Percentiles rank a stretch among this genome's conserved stretches.
These are phyloP conservation scores for Guyanaporus albipodus DNA, from an alignment of 768 basidiomycete genomes.

Conservation along the genomic window DNA sequence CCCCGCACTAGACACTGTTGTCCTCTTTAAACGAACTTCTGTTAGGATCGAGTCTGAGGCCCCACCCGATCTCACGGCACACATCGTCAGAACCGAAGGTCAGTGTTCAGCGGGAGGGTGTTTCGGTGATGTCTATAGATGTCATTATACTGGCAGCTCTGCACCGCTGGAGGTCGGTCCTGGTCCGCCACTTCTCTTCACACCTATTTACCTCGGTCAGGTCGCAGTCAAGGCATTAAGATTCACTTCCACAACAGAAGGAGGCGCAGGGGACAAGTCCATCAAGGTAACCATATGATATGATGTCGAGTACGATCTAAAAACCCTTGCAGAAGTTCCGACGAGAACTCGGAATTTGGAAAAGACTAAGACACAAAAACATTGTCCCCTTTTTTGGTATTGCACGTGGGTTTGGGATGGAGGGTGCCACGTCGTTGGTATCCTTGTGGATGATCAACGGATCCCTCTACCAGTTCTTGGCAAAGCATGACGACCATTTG, in stretches of 20 bases:
- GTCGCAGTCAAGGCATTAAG: constrained; percentile 24
- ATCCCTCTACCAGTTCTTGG: constrained; percentile 17
- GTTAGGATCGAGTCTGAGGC: not conserved
- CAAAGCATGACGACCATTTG: constrained; percentile 1
- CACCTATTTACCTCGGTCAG: constrained; percentile 1
- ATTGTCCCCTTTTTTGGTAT: constrained; percentile 23
- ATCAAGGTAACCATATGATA: not conserved
- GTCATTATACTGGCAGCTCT: not conserved
- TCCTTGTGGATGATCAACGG: constrained; percentile 31
- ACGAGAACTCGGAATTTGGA: constrained; percentile 31
- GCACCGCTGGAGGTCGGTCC: not conserved
- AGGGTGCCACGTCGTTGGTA: constrained; percentile 24
- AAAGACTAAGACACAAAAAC: constrained; percentile 20
- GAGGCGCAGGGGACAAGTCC: not conserved
- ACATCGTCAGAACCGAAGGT: not conserved
- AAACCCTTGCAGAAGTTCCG: constrained; percentile 14
- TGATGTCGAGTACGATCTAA: rapidly evolving
- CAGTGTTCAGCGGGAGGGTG: not conserved
- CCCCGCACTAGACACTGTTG: no score
- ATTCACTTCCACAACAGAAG: constrained; percentile 3
- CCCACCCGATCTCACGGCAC: not conserved
- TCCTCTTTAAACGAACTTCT: no score
- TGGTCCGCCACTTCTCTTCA: no score
- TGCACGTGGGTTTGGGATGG: constrained; percentile 21
- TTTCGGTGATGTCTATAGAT: constrained; percentile 4